Conservation (phyloP, 2,329 filamentous ascomycete genomes). For the Rhynchosporium secalis region DNA sequence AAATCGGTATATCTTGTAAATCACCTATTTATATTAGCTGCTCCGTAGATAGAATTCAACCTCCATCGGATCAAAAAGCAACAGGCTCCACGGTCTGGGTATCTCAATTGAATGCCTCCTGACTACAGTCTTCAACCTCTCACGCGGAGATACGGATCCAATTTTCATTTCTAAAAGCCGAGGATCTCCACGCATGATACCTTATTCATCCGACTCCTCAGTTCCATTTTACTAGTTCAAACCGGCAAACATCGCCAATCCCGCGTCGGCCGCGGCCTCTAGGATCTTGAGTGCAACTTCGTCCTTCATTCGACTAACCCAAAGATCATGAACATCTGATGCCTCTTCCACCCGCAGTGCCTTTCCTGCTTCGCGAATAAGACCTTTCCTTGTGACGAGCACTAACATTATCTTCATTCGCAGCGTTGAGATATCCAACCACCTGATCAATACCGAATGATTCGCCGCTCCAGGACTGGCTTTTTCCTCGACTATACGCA, state of each 20-base stretch:
- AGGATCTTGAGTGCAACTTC: slow-evolving; percentile 46
- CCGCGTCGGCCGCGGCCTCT: slow-evolving; percentile 36
- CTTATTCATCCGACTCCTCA: slow-evolving; percentile 46
- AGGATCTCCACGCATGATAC: slow-evolving; percentile 44
- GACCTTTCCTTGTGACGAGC: slow-evolving; percentile 51
- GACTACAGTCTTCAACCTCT: slow-evolving; percentile 45
- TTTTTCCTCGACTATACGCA: slow-evolving; percentile 46
- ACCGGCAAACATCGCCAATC: slow-evolving; percentile 11
- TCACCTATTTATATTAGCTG: too few relatives aligned
- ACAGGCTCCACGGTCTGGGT: slow-evolving; percentile 43
- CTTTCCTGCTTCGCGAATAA: slow-evolving; percentile 46
- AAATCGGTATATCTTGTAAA: too few relatives aligned
- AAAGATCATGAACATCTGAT: slow-evolving; percentile 55
- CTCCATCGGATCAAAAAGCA: too few relatives aligned
- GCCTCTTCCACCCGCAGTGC: slow-evolving; percentile 42
- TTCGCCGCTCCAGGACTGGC: slow-evolving; percentile 49
- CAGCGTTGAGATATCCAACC: slow-evolving; percentile 50
- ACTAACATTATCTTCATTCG: slow-evolving; percentile 46
- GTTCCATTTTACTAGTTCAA: slow-evolving; percentile 47
- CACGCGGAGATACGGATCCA: slow-evolving; percentile 42
- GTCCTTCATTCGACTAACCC: slow-evolving; percentile 51
- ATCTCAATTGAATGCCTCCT: slow-evolving; percentile 48
- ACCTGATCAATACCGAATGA: slow-evolving; percentile 46
- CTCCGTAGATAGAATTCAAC: too few relatives aligned
- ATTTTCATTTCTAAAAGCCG: slow-evolving; percentile 48